Base-by-base conservation (phyloP, 768 basidiomycete species). In the Macrolepiota dolichaula region DNA sequence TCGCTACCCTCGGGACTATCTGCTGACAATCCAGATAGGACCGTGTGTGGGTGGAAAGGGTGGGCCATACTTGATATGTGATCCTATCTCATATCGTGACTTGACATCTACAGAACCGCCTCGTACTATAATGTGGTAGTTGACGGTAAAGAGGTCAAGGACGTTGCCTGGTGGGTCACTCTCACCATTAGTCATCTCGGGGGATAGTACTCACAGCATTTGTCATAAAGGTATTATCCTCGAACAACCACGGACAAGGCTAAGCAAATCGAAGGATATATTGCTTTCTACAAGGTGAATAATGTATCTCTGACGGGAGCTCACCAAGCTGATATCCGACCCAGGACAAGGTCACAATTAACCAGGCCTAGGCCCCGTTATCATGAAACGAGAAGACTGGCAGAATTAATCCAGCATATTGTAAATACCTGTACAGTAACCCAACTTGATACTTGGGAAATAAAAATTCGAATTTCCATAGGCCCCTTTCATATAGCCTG, bases 231-330 rank as follows among this genome's bases (percentile, higher is more conserved):
- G 88, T 88, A 85, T 66, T 92, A 92, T 66, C 83, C 88, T 0
- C 55, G 77, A 1, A 74, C 87, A 0, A 75, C 70, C 32, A 81
- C 77, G 27, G 74, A 81, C 3, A 81, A 79, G 63, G 91, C 89
- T 0, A 76, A 82, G 51, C 68, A 81, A 4, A 88, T 92, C 67
- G 80, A 88, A 70, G 78, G 78, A 10, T 84, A 86, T 67, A 77
- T 92, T 22, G 92, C 91, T 0, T 92, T 93, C 69, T 89, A 93
- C 78, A 91, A 91, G 81, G 89, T 84, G 19, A 49, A 59, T 15
- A n/a, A 9, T 24, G 17, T 40, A 51, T 17, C 24, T 27, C 5
- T 44, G 38, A 19, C 29, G 32, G 32, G 32, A 42, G 11, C 51
- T 56, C 54, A 46, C 38, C 53, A 56, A 55, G 51, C 44, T 35